Evolutionary conservation across 2,329 filamentous ascomycete species (phyloP), one percentile per base, ranked within the genome.

Genomic region (Leptodontidium sp.): DNA sequence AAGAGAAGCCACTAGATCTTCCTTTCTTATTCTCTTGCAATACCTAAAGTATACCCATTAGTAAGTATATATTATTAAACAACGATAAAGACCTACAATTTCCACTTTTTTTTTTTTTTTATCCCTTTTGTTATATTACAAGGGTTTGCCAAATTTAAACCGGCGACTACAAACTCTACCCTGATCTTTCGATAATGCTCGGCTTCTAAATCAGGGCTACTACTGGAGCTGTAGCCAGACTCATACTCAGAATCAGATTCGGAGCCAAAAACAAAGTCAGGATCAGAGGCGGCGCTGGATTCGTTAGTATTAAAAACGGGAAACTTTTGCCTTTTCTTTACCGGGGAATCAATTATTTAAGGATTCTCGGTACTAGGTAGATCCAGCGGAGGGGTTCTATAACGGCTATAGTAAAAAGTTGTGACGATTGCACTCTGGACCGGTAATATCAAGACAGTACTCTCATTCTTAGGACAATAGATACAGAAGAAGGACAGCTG

Each of bases 61-160:
- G 38, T 26, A 71, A 61, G 65, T 61, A 65, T 47, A 45, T 43
- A 57, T 40, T 58, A 15, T 26, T 57, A 61, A 55, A 66, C 29
- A 17, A 64, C n/a, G 61, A 52, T 14, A 61, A 63, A 65, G 43
- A 73, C 68, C 70, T 69, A 75, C 68, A 65, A n/a, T 65, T n/a
- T n/a, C n/a, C n/a, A n/a, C n/a, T n/a, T n/a, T n/a, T n/a, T n/a
- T n/a, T n/a, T n/a, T n/a, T n/a, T n/a, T n/a, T n/a, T n/a, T n/a
- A n/a, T n/a, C n/a, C n/a, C n/a, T n/a, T n/a, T n/a, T n/a, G n/a
- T n/a, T n/a, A n/a, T n/a, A n/a, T n/a, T n/a, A n/a, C n/a, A n/a
- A n/a, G n/a, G n/a, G 58, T 75, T 74, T 24, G 68, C 72, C 65
- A 76, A 64, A 35, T 62, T 73, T 21, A 66, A 49, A 17, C 71